These are phyloP conservation scores for Cyphellophora europaea DNA, from an alignment of 2,329 filamentous ascomycete genomes.

Conservation along the genomic window DNA sequence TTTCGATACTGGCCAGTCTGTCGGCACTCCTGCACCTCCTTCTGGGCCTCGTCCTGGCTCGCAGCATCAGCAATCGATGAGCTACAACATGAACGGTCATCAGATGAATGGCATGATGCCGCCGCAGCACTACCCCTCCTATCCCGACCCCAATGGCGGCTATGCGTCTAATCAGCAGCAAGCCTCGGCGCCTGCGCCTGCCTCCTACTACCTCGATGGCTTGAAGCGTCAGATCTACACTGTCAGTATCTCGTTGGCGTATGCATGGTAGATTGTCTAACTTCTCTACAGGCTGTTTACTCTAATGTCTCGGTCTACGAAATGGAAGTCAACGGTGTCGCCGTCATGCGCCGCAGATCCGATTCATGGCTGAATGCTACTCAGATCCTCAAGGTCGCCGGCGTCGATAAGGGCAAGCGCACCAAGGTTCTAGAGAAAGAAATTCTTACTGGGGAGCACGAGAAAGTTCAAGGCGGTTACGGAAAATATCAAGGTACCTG, in stretches of 20 bases:
- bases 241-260: constrained; percentile 20
- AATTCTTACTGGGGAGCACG: constrained; percentile 90
- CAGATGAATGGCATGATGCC: constrained; percentile 24
- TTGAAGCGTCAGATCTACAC: constrained; percentile 37
- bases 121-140: constrained; percentile 25
- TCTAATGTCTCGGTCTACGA: constrained; percentile 96
- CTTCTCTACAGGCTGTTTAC: constrained; percentile 62
- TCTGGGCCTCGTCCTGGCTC: constrained; percentile 32
- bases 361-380: constrained; percentile 99
- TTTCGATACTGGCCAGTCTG: constrained; percentile 35
- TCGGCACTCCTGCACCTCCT: constrained; percentile 34
- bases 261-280: constrained; percentile 3
- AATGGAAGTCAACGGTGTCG: constrained; percentile 89
- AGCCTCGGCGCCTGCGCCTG: constrained; percentile 20
- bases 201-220: constrained; percentile 13
- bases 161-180: not conserved
- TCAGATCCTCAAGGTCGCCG: constrained; percentile 92
- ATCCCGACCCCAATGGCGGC: constrained; percentile 30
- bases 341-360: constrained; percentile 89
- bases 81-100: constrained; percentile 15
- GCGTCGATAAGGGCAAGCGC: constrained; percentile 91
- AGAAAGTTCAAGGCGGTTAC: constrained; percentile 97
- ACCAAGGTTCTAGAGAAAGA: constrained; percentile 93
- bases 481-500: constrained; percentile 99
- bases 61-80: constrained; percentile 31